Conservation (phyloP, 1,139 yeast species). For the Protomyces macrosporus region DNA sequence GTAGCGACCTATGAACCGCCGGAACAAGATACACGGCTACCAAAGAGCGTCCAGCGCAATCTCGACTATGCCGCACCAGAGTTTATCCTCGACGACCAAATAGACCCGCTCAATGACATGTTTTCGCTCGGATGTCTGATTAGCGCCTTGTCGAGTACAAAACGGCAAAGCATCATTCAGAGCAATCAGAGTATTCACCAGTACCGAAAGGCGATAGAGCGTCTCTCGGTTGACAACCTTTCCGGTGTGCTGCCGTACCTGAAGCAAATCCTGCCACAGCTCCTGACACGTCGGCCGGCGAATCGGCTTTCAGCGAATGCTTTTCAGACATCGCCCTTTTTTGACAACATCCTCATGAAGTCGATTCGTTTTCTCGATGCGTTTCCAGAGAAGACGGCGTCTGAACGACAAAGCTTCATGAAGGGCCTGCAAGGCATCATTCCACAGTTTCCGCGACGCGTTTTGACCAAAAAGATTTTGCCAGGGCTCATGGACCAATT, state of each 20-base stretch:
- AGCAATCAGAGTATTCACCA: constrained; percentile 39
- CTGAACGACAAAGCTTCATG: constrained; percentile 66
- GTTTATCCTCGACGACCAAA: constrained; percentile 53
- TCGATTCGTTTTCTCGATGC: constrained; percentile 81
- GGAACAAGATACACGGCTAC: constrained; percentile 67
- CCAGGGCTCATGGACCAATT: constrained; percentile 57
- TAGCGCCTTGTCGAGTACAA: constrained; percentile 50
- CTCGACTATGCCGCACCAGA: constrained; percentile 77
- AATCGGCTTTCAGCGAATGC: constrained; percentile 45
- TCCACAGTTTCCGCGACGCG: constrained; percentile 62
- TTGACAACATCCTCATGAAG: constrained; percentile 76
- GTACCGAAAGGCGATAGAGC: constrained; percentile 40
- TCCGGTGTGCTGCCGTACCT: constrained; percentile 14
- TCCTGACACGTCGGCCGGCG: constrained; percentile 43
- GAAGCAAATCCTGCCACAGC: constrained; percentile 40
- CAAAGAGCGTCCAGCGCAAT: constrained; percentile 63
- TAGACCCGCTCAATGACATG: constrained; percentile 68
- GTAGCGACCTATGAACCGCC: constrained; percentile 53
- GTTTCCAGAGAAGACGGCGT: constrained; percentile 63
- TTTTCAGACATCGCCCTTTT: constrained; percentile 55
- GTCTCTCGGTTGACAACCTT: background rate
- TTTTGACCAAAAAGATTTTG: constrained; percentile 66
- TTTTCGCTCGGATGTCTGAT: constrained; percentile 77
- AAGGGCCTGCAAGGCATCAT: constrained; percentile 58
- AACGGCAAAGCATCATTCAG: constrained; percentile 40